Evolutionary conservation across 768 basidiomycete species (phyloP).

Genomic region (Tricholoma terreum): DNA sequence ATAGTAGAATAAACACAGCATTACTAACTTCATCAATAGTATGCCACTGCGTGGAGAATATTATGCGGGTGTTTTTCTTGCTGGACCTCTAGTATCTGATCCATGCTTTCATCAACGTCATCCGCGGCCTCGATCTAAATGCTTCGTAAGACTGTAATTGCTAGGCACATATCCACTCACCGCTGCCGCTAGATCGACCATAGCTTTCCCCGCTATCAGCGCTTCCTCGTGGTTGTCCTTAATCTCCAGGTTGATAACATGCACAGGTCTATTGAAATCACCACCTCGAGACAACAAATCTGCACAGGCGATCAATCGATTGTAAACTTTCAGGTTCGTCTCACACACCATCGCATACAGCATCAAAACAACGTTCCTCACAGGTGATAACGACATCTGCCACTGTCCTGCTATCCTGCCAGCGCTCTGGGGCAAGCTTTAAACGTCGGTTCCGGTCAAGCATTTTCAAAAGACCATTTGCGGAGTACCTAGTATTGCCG

Average conservation of each 20-base stretch:
- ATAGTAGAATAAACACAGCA: neutral
- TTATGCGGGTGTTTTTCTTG: slow-evolving; percentile 90
- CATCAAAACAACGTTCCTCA: slow-evolving; percentile 98
- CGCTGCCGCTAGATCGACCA: slow-evolving; percentile 85
- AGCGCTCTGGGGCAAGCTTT: slow-evolving; percentile 91
- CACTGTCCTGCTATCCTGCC: slow-evolving; percentile 87
- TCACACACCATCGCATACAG: slow-evolving; percentile 89
- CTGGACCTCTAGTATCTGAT: slow-evolving; percentile 77
- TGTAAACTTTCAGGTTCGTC: slow-evolving; percentile 2
- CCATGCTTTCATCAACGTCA: slow-evolving; percentile 92
- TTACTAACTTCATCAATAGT: slow-evolving; percentile 66
- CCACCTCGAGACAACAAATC: slow-evolving; percentile 87
- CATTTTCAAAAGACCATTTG: slow-evolving; percentile 95
- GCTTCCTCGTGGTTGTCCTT: slow-evolving; percentile 99
- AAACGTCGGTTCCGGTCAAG: slow-evolving; percentile 91
- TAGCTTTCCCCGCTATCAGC: slow-evolving; percentile 90
- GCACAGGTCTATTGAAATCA: slow-evolving; percentile 90
- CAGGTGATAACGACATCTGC: slow-evolving; percentile 99
- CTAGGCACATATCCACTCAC: slow-evolving; percentile 46
- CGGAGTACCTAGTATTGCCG: slow-evolving; percentile 63
- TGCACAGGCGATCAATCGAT: slow-evolving; percentile 23
- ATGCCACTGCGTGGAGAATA: slow-evolving; percentile 87
- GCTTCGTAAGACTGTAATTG: slow-evolving; percentile 9
- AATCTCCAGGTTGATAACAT: slow-evolving; percentile 97
- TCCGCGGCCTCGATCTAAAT: slow-evolving; percentile 76